phyloP scores from a whole-genome alignment of 2,329 filamentous ascomycete genomes.

The Ceratocystis ficicola region DNA sequence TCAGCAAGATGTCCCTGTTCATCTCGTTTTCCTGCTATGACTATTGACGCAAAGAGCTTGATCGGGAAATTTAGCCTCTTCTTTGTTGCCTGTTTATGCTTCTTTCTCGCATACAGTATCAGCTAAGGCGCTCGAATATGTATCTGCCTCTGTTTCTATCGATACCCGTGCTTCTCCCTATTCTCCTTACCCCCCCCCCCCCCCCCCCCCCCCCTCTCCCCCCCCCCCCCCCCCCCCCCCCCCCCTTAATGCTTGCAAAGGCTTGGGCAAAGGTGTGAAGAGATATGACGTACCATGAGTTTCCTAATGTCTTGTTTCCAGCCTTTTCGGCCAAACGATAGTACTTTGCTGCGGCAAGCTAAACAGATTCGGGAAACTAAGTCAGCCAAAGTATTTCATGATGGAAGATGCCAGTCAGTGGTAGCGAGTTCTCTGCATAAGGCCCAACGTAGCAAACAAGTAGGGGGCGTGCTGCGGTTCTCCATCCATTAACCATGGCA shows the following conservation, averaged over 20 bases:
- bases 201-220: neutral
- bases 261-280: neutral
- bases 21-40: neutral
- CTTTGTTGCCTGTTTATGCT: neutral
- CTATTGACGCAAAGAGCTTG: neutral
- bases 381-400: neutral
- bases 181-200: no score
- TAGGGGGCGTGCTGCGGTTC: neutral
- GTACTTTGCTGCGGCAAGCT: constrained; percentile 78
- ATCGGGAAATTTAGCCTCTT: neutral
- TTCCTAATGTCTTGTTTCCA: constrained; percentile 81
- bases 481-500: neutral
- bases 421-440: constrained; percentile 1
- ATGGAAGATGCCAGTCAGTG: neutral
- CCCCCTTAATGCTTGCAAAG: neutral
- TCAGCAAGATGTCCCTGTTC: no score
- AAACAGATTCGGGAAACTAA: neutral
- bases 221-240: neutral
- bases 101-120: neutral
- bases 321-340: constrained; percentile 81
- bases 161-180: neutral
- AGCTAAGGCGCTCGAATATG: no score
- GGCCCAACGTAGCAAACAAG: neutral
- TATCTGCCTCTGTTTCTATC: neutral
- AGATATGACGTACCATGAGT: constrained; percentile 64